These are phyloP conservation scores for Agroathelia rolfsii DNA, from an alignment of 1,284 basidiomycete genomes.

Conservation along the genomic window DNA sequence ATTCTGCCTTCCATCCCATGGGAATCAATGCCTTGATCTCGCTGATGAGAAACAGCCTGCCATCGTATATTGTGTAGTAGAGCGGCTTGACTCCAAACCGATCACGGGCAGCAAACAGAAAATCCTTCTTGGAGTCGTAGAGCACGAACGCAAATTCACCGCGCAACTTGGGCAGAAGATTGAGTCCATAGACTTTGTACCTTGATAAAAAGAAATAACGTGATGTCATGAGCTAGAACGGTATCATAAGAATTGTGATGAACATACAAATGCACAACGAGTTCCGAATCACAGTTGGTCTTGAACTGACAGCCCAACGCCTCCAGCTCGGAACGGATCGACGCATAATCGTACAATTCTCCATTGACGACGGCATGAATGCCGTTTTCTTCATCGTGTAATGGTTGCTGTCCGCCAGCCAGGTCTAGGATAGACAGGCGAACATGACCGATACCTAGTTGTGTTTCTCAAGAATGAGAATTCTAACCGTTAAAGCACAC, in stretches of 20 bases:
- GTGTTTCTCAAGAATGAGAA: neutral
- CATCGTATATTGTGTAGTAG: conserved; percentile 7
- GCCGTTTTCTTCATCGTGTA: conserved; percentile 11
- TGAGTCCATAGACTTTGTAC: conserved; percentile 6
- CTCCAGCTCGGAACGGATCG: conserved; percentile 12
- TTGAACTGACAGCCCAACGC: conserved; percentile 12
- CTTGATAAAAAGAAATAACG: conserved; percentile 2
- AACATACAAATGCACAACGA: conserved; percentile 12
- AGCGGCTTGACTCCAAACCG: conserved; percentile 7
- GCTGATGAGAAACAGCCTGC: conserved; percentile 3
- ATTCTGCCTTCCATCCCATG: conserved; percentile 7
- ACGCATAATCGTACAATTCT: conserved; percentile 16
- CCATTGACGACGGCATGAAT: conserved; percentile 15
- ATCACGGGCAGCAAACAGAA: too few relatives aligned
- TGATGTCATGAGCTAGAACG: neutral
- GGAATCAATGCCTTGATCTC: conserved; percentile 7
- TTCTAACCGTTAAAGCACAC: too few relatives aligned
- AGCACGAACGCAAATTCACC: conserved; percentile 7
- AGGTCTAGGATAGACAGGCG: conserved; percentile 17
- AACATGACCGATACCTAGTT: conserved; percentile 14
- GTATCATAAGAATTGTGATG: neutral
- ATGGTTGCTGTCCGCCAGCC: conserved; percentile 14
- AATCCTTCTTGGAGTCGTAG: conserved; percentile 3
- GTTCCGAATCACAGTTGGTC: conserved; percentile 13
- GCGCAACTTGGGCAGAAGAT: conserved; percentile 7